Percentiles rank a stretch among this genome's conserved stretches.
Conservation (phyloP, 768 basidiomycete genomes). For the Leucocoprinus leucothites region DNA sequence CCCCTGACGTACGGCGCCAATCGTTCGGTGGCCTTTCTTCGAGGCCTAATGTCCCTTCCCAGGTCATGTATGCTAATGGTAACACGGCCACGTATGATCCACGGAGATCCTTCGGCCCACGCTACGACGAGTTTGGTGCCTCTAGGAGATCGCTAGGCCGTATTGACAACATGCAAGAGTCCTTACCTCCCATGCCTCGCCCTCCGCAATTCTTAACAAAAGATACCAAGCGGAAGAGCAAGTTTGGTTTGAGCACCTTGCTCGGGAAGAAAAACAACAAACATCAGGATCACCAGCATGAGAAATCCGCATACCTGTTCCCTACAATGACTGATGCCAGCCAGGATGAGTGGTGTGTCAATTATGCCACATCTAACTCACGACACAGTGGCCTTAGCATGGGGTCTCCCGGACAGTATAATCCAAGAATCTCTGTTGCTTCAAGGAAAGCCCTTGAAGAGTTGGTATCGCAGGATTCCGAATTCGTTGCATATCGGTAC, state of each 20-base stretch:
- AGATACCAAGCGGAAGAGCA: conserved; percentile 65
- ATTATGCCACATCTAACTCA: conserved; percentile 47
- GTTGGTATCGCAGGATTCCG: conserved; percentile 79
- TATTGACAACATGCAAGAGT: conserved; percentile 33
- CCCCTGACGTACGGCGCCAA: conserved; percentile 58
- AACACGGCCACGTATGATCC: conserved; percentile 33
- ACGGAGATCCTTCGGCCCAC: conserved; percentile 33
- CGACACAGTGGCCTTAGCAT: conserved; percentile 47
- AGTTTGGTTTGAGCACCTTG: conserved; percentile 64
- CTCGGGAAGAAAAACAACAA: conserved; percentile 52
- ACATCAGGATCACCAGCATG: conserved; percentile 21
- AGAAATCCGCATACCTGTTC: conserved; percentile 10
- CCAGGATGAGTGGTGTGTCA: conserved; percentile 7
- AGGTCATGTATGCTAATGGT: conserved; percentile 42
- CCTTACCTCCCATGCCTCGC: conserved; percentile 17
- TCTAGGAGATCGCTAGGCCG: conserved; percentile 59
- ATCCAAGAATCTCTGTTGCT: conserved; percentile 53
- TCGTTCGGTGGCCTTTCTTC: conserved; percentile 71
- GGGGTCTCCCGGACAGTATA: conserved; percentile 30
- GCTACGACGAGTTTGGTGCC: conserved; percentile 72
- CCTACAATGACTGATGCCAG: conserved; percentile 6
- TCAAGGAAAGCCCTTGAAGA: conserved; percentile 74
- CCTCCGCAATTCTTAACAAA: conserved; percentile 30
- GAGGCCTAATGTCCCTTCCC: conserved; percentile 47
- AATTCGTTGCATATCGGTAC: conserved; percentile 86